Percentiles rank a stretch among this genome's conserved stretches.
These are phyloP conservation scores for Crithidia brevicula DNA, from an alignment of 208 protist genomes.

Conservation along the genomic window DNA sequence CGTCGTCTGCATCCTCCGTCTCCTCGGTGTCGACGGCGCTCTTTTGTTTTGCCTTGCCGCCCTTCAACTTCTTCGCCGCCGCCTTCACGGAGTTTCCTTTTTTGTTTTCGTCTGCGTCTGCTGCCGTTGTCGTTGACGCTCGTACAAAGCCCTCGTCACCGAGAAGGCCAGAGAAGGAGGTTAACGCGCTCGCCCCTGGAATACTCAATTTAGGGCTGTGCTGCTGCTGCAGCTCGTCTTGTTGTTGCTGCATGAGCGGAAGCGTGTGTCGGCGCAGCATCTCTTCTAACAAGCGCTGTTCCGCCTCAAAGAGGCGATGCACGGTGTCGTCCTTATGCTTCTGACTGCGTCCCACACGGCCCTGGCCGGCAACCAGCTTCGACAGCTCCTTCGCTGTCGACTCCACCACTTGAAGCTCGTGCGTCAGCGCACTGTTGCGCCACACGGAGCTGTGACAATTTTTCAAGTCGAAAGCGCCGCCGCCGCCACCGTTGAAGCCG, in stretches of 20 bases:
- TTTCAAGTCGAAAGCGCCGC: conserved; percentile 60
- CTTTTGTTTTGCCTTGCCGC: conserved; percentile 13
- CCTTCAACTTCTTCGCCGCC: conserved; percentile 18
- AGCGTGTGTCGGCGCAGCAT: conserved; percentile 72
- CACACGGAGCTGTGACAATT: conserved; percentile 31
- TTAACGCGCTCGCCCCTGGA: no score
- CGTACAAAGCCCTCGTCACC: conserved; percentile 36
- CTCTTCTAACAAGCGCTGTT: conserved; percentile 76
- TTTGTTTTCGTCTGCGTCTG: neutral
- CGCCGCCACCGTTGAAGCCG: conserved; percentile 23
- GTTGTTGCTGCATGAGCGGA: conserved; percentile 45
- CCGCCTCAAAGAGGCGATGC: conserved; percentile 58
- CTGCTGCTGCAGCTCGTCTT: no score
- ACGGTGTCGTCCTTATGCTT: conserved; percentile 58
- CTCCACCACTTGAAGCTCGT: conserved; percentile 28
- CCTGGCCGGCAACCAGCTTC: conserved; percentile 18
- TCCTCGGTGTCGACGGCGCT: conserved; percentile 15
- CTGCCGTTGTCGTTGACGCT: neutral
- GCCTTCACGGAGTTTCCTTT: conserved; percentile 16
- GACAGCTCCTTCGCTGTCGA: conserved; percentile 30
- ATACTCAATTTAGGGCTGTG: no score
- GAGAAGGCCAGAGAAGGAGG: conserved; percentile 21
- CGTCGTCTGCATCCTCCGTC: neutral
- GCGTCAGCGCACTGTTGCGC: conserved; percentile 26
- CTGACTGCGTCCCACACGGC: conserved; percentile 32